Evolutionary conservation across 352 stramenopile species (phyloP).

Genomic region (Phytophthora rubi): DNA sequence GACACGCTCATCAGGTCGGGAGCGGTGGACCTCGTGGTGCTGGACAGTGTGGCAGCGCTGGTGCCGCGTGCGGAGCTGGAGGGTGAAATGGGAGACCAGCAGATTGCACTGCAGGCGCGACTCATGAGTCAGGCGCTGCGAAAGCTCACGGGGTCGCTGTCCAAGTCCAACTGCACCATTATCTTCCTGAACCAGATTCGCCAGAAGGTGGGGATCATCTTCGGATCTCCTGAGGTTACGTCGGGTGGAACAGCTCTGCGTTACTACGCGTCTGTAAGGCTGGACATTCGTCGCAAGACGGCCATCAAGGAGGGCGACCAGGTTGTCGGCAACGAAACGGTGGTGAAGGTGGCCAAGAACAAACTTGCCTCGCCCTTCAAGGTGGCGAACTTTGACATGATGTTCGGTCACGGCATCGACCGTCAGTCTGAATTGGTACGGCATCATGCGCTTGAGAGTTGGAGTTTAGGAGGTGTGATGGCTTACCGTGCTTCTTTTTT

Average conservation of each 20-base stretch:
- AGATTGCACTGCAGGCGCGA: slow-evolving; percentile 97
- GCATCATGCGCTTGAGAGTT: background rate
- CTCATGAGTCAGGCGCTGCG: slow-evolving; percentile 98
- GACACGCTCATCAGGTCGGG: slow-evolving; percentile 96
- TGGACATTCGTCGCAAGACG: slow-evolving; percentile 96
- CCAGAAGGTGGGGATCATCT: slow-evolving; percentile 97
- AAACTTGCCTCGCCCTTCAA: slow-evolving; percentile 98
- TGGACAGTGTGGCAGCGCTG: slow-evolving; percentile 98
- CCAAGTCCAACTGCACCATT: slow-evolving; percentile 95
- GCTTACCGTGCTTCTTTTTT: background rate
- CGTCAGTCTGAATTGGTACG: slow-evolving; percentile 80
- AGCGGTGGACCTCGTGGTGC: slow-evolving; percentile 97
- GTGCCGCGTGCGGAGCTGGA: slow-evolving; percentile 96
- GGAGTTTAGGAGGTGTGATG: background rate
- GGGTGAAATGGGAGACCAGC: slow-evolving; percentile 95
- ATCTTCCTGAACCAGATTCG: slow-evolving; percentile 99
- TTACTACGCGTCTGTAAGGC: slow-evolving; percentile 91
- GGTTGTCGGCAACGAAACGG: slow-evolving; percentile 96
- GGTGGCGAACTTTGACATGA: slow-evolving; percentile 96
- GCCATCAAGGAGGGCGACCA: slow-evolving; percentile 91
- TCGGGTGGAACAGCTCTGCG: slow-evolving; percentile 89
- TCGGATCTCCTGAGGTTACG: slow-evolving; percentile 97
- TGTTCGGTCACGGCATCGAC: slow-evolving; percentile 97
- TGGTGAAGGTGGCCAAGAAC: slow-evolving; percentile 99
- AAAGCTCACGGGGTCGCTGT: slow-evolving; percentile 96